Evolutionary conservation across 306 rosid species (phyloP), one percentile per base, ranked within the genome.

Genomic region (Abrus precatorius): DNA sequence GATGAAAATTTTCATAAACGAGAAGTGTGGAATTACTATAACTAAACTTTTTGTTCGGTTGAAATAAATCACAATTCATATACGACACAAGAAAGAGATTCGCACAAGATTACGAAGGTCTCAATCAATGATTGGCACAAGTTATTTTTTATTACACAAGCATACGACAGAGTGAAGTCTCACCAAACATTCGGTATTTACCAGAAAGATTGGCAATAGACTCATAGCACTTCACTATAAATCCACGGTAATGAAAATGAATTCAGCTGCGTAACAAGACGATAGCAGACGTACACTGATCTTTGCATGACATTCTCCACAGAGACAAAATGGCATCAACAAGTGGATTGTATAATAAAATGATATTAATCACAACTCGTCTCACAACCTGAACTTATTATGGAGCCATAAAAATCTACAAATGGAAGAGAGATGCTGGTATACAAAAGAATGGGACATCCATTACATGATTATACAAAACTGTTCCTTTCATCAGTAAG

Each of bases 381-480:
- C 10, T 44, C 63, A 45, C 32, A 68, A 11, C 44, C 73, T 36
- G n/a, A 72, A 67, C 76, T 77, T 57, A 8, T 61, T 53, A 69
- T 63, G 69, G 59, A 33, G 79, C 36, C 64, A 8, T 55, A 33
- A 20, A 20, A 79, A 75, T 78, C 72, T 82, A 74, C 84, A 78
- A 49, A 66, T 54, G 75, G 73, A 65, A 61, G 53, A 40, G 49
- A 76, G 38, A 41, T 6, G 66, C 32, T 78, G 79, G 86, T 81
- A 74, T 87, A 87, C 82, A 87, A 74, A 81, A 69, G 84, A 84
- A 87, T 67, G 73, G 68, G 76, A 20, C 70, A 64, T 80, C 76
- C 76, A 48, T 80, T 71, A 80, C 84, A 76, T n/a, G 75, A 77
- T 81, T 69, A 57, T 86, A 84, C 87, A 80, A 68, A 73, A 78